Percentiles rank a stretch among this genome's conserved stretches.
Conservation (phyloP, 2,329 filamentous ascomycete genomes). For the Trichophyton mentagrophytes region DNA sequence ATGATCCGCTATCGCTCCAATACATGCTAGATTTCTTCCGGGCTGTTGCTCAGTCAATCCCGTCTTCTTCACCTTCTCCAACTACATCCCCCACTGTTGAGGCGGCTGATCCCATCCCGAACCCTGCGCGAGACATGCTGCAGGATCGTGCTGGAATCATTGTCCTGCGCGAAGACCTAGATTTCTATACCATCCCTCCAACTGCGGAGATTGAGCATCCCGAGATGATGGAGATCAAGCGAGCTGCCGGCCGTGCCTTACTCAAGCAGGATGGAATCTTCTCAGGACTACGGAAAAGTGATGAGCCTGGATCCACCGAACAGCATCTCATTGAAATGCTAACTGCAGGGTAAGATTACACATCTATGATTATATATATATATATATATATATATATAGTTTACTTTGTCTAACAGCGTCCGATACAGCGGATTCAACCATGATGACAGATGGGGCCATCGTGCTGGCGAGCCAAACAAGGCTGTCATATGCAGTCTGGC, state of each 20-base stretch:
- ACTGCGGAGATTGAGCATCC: conserved; percentile 66
- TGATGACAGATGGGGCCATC: conserved; percentile 88
- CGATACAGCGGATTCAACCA: conserved; percentile 76
- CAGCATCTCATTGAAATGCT: conserved; percentile 99
- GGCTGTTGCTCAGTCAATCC: conserved; percentile 86
- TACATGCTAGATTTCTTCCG: conserved; percentile 99
- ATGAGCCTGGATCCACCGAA: conserved; percentile 91
- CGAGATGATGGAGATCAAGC: conserved; percentile 94
- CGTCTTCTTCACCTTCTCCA: conserved; percentile 52
- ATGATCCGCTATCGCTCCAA: conserved; percentile 87
- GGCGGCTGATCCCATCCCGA: conserved; percentile 59
- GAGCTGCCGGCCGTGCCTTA: conserved; percentile 75
- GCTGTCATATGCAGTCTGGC: conserved; percentile 96
- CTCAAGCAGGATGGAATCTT: conserved; percentile 90
- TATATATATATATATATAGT: background rate
- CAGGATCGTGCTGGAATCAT: conserved; percentile 91
- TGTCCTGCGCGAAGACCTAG: conserved; percentile 85
- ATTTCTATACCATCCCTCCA: conserved; percentile 94
- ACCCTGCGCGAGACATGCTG: conserved; percentile 60
- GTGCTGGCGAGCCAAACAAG: conserved; percentile 95
- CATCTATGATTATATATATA: background rate
- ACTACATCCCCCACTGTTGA: conserved; percentile 48
- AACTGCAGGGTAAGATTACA: conserved; percentile 69
- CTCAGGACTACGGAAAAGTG: conserved; percentile 83
- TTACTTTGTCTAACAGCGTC: background rate